A percentile compares a stretch with the other conserved stretches of the same genome.
phyloP scores from a whole-genome alignment of 148 eudicot species.

The Rhododendron griersonianum region DNA sequence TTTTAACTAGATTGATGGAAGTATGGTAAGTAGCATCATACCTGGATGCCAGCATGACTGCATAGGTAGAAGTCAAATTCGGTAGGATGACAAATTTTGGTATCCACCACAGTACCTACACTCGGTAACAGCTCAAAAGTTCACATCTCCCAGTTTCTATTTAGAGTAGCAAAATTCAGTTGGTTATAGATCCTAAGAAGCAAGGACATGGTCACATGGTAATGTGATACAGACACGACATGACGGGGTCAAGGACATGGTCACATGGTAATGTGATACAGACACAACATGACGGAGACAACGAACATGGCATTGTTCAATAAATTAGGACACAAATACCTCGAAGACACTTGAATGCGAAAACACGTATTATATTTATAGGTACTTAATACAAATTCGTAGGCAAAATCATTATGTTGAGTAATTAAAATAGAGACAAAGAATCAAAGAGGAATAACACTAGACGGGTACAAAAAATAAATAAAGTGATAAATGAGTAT shows the following conservation, averaged over 20 bases:
- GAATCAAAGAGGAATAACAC: not conserved
- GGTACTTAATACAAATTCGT: not conserved
- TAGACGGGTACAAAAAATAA: no score
- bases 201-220: not conserved
- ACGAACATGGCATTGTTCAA: not conserved
- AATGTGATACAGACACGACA: not conserved
- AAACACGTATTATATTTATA: not conserved
- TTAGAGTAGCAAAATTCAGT: not conserved
- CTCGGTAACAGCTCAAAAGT: not conserved
- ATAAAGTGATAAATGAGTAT: not conserved
- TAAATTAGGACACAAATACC: not conserved
- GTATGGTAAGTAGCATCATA: conserved; percentile 13
- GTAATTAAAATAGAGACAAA: not conserved
- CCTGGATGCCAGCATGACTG: conserved; percentile 93
- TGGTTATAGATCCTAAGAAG: not conserved
- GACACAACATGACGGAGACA: not conserved
- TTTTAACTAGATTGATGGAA: not conserved
- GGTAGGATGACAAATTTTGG: conserved; percentile 81
- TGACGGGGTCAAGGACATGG: not conserved
- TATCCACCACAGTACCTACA: conserved; percentile 74
- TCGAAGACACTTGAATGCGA: not conserved
- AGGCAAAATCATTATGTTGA: not conserved
- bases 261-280: not conserved
- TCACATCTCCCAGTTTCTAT: not conserved
- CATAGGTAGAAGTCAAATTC: conserved; percentile 77